Evolutionary conservation across 805 yeast genomes (phyloP).

Genomic region (Candida cerambycidarum): DNA sequence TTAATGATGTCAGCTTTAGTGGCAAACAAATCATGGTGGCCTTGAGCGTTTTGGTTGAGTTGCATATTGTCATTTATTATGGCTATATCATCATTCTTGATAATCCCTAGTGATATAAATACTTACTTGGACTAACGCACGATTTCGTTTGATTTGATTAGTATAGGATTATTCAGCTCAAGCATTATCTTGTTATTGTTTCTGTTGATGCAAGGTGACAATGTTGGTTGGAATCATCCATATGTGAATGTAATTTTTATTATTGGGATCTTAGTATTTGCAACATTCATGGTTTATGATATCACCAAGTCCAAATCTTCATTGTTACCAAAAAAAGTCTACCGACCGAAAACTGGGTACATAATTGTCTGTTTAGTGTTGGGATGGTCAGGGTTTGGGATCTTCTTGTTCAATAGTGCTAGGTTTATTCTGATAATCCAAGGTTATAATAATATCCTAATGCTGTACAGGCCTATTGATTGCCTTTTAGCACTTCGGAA

Average conservation of each 20-base stretch:
- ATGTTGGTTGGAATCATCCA: constrained; percentile 64
- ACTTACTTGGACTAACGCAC: constrained; percentile 2
- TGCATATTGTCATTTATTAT: constrained; percentile 20
- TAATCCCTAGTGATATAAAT: constrained; percentile 28
- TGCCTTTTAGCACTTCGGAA: too few species aligned
- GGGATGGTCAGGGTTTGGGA: constrained; percentile 79
- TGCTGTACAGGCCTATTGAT: too few species aligned
- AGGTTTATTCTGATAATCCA: constrained; percentile 34
- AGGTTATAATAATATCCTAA: constrained; percentile 21
- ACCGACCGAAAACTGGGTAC: constrained; percentile 45
- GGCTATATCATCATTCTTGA: constrained; percentile 18
- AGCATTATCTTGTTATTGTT: constrained; percentile 65
- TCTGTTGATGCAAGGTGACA: constrained; percentile 75
- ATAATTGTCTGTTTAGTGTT: constrained; percentile 52
- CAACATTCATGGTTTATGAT: constrained; percentile 52
- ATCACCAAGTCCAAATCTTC: constrained; percentile 45
- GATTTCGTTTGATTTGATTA: constrained; percentile 23
- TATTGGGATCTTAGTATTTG: constrained; percentile 49
- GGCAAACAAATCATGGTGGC: constrained; percentile 31
- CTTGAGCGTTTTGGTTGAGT: constrained; percentile 32
- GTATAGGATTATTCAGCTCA: constrained; percentile 10
- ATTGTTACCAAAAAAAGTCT: constrained; percentile 49
- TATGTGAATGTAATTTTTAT: constrained; percentile 59
- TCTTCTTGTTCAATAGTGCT: constrained; percentile 63
- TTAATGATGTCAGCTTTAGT: constrained; percentile 27